Conservation (phyloP, 2,329 filamentous ascomycete genomes). For the Colletotrichum gloeosporioides region DNA sequence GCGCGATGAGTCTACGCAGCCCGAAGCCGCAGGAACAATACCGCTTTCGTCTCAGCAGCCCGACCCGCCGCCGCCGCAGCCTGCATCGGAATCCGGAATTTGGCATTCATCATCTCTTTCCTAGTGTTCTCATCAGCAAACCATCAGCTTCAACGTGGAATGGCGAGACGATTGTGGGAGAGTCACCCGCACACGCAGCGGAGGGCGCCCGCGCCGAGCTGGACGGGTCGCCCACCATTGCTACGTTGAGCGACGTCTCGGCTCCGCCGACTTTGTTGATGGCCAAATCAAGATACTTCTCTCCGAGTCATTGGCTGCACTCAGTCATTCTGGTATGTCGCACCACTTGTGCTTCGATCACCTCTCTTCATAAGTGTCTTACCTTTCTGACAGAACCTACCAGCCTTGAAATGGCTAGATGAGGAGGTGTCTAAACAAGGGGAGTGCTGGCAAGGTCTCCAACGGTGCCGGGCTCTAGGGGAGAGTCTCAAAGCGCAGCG, state of each 20-base stretch:
- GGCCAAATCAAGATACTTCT: not conserved
- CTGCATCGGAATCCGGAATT: not conserved
- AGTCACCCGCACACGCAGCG: not conserved
- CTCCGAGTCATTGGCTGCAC: not conserved
- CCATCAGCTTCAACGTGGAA: not conserved
- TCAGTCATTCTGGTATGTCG: slow-evolving; percentile 20
- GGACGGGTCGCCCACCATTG: not conserved
- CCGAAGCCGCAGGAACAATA: not conserved
- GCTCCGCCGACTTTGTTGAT: not conserved
- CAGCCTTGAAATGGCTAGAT: slow-evolving; percentile 43
- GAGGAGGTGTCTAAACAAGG: slow-evolving; percentile 29
- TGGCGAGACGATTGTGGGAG: not conserved
- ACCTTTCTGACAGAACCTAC: slow-evolving; percentile 48
- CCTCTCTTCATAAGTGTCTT: not conserved
- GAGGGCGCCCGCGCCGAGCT: not conserved
- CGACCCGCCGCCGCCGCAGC: not conserved
- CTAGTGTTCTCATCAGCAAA: not conserved
- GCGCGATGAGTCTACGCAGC: not conserved
- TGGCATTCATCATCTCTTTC: not conserved
- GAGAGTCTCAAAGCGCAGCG: slow-evolving; percentile 46
- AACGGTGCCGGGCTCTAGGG: slow-evolving; percentile 45
- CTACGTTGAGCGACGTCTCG: not conserved
- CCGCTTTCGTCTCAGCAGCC: not conserved
- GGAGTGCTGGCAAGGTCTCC: slow-evolving; percentile 35
- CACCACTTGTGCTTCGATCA: not conserved